These are phyloP conservation scores for Sarcocystis neurona DNA, from an alignment of 169 alveolate species.

Conservation along the genomic window DNA sequence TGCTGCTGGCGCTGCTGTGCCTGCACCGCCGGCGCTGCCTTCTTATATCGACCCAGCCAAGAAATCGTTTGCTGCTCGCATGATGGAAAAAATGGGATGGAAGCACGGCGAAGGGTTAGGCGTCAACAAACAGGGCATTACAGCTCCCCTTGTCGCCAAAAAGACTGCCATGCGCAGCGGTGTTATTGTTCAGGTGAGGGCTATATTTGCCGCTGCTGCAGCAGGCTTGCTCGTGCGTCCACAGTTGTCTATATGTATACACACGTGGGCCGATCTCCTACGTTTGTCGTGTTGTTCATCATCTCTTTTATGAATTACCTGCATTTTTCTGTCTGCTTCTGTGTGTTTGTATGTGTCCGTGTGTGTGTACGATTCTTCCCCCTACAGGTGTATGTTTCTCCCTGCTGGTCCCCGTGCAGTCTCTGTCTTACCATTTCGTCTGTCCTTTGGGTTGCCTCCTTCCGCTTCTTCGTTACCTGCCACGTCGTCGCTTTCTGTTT, in stretches of 20 bases:
- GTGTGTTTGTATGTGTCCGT: no score
- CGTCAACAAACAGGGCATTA: constrained; percentile 83
- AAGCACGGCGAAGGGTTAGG: constrained; percentile 88
- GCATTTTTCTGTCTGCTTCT: no score
- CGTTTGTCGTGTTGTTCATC: no score
- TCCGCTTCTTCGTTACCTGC: background rate
- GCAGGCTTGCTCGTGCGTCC: constrained; percentile 29
- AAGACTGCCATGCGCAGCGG: constrained; percentile 82
- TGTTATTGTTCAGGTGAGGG: constrained; percentile 77
- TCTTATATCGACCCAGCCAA: constrained; percentile 65
- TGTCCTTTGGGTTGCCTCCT: background rate
- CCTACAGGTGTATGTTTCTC: no score
- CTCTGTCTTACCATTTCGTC: background rate
- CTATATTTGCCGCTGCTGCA: background rate
- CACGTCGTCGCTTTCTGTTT: background rate
- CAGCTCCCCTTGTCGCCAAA: constrained; percentile 82
- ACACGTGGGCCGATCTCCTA: no score
- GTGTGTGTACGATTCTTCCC: no score
- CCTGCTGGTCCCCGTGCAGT: background rate
- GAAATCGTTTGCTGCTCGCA: constrained; percentile 81
- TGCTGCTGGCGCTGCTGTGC: constrained; percentile 34
- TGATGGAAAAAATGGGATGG: constrained; percentile 91
- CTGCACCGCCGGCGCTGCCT: constrained; percentile 66
- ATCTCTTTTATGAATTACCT: no score
- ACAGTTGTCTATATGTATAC: background rate